A percentile compares a stretch with the other conserved stretches of the same genome.
Conservation (phyloP, 164 flowering plant species). For the Pachysandra terminalis region DNA sequence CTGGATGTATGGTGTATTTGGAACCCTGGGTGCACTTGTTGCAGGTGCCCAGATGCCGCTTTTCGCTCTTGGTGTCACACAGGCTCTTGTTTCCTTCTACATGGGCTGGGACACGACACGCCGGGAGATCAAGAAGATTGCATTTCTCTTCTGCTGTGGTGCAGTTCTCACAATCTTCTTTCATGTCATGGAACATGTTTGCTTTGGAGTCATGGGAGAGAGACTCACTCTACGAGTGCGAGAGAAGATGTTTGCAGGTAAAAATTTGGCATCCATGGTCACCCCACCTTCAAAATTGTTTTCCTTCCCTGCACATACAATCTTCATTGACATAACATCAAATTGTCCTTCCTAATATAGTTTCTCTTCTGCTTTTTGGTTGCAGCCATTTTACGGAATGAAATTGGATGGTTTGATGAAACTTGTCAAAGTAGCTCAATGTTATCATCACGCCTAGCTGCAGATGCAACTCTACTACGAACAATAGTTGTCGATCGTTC, state of each 20-base stretch:
- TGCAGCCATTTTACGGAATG: conserved; percentile 88
- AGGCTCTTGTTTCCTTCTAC: conserved; percentile 86
- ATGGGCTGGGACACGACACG: conserved; percentile 88
- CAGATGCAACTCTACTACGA: conserved; percentile 73
- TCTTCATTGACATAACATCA: not conserved
- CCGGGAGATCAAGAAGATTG: conserved; percentile 64
- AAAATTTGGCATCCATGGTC: not conserved
- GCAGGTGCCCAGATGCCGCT: conserved; percentile 96
- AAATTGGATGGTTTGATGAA: conserved; percentile 93
- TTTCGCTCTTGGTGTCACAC: conserved; percentile 88
- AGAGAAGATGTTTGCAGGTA: conserved; percentile 87
- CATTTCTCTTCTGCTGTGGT: conserved; percentile 67
- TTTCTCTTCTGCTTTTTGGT: conserved; percentile 2
- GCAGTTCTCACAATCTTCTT: conserved; percentile 59
- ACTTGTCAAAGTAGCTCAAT: conserved; percentile 62
- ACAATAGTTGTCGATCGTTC: conserved; percentile 81
- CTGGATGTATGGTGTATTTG: conserved; percentile 66
- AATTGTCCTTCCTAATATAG: not conserved
- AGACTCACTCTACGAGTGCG: conserved; percentile 87
- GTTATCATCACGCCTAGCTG: conserved; percentile 81
- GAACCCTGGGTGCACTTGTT: conserved; percentile 58
- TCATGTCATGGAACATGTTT: conserved; percentile 60
- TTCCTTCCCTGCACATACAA: too few species aligned
- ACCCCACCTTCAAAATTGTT: too few species aligned
- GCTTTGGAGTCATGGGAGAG: conserved; percentile 93